Evolutionary conservation across 2,329 filamentous ascomycete genomes (phyloP), one percentile per base, ranked within the genome.

Genomic region (Paraphoma chrysanthemicola): DNA sequence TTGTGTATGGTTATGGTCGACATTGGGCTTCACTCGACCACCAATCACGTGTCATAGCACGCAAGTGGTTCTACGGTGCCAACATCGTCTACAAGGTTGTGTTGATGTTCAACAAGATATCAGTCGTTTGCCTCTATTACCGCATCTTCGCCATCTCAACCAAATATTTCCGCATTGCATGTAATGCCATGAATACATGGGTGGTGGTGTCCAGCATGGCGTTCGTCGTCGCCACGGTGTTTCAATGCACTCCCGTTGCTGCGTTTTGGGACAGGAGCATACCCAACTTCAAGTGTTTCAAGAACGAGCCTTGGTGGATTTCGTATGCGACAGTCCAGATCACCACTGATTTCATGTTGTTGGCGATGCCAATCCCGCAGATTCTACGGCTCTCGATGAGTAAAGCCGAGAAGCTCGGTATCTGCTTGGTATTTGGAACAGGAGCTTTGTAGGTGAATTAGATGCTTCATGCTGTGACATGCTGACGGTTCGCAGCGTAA

Each of bases 81-180:
- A 67, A 75, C 36, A 64, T 70, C n/a, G 57, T 77, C 18, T 79
- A 78, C 64, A 77, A 78, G 52, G 57, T 75, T 17, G 73, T 71
- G 6, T 60, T 78, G 33, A 70, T 66, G 55, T 63, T 75, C 42
- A 75, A 70, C 56, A 77, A 77, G 56, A 63, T 71, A 6, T 72
- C 72, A 3, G 69, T 76, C 29, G 60, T 74, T 8, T 66, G 66
- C 23, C 66, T 73, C 8, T 75, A 76, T 57, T 66, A 73, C 38
- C 71, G 74, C 41, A 71, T 76, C 42, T 78, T 77, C 44, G 63
- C 64, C 14, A 55, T 73, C 12, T 60, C 64, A 3, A 54, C 53
- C 2, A 66, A 63, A 14, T 57, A 56, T 28, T 75, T 76, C 52
- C 67, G 67, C 43, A 62, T 63, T 17, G 56, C 57, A 16, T 69